Percentiles rank a stretch among this genome's conserved stretches.
Evolutionary conservation across 2,329 filamentous ascomycete species (phyloP).

Genomic region (Aspergillus aculeatus): DNA sequence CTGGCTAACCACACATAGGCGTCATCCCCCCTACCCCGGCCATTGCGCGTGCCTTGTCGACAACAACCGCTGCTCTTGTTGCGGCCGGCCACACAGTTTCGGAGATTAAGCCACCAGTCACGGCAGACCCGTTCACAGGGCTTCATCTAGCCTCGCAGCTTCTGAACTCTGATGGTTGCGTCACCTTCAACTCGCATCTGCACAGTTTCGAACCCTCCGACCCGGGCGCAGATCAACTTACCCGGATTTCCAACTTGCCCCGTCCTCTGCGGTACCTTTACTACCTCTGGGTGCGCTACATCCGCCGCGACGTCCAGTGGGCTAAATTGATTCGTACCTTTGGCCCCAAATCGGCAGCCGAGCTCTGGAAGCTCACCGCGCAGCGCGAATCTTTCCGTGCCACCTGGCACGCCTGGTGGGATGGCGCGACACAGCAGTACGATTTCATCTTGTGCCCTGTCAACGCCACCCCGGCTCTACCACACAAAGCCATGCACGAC

Average conservation of each 20-base stretch:
- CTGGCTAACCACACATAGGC: slow-evolving; percentile 36
- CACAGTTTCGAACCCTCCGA: slow-evolving; percentile 77
- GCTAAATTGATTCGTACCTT: slow-evolving; percentile 73
- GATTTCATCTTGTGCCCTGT: slow-evolving; percentile 82
- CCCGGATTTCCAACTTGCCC: slow-evolving; percentile 70
- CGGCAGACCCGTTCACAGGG: slow-evolving; percentile 74
- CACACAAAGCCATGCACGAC: slow-evolving; percentile 81
- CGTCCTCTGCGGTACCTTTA: slow-evolving; percentile 77
- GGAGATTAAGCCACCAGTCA: slow-evolving; percentile 64
- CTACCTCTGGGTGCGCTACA: slow-evolving; percentile 84
- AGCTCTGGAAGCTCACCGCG: slow-evolving; percentile 80
- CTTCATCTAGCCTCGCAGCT: slow-evolving; percentile 75
- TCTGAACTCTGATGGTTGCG: slow-evolving; percentile 79
- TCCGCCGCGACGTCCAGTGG: slow-evolving; percentile 73
- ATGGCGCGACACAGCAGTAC: slow-evolving; percentile 63
- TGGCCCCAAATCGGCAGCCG: slow-evolving; percentile 68
- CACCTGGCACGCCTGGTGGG: slow-evolving; percentile 84
- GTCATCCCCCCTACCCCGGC: slow-evolving; percentile 86
- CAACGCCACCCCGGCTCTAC: slow-evolving; percentile 85
- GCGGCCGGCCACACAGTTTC: slow-evolving; percentile 73
- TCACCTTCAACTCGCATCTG: slow-evolving; percentile 75
- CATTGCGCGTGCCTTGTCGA: slow-evolving; percentile 72
- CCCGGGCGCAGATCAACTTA: slow-evolving; percentile 71
- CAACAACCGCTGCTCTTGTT: slow-evolving; percentile 66
- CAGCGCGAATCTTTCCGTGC: slow-evolving; percentile 75